Evolutionary conservation across 306 rosid genomes (phyloP).

Genomic region (Corylus heterophylla): DNA sequence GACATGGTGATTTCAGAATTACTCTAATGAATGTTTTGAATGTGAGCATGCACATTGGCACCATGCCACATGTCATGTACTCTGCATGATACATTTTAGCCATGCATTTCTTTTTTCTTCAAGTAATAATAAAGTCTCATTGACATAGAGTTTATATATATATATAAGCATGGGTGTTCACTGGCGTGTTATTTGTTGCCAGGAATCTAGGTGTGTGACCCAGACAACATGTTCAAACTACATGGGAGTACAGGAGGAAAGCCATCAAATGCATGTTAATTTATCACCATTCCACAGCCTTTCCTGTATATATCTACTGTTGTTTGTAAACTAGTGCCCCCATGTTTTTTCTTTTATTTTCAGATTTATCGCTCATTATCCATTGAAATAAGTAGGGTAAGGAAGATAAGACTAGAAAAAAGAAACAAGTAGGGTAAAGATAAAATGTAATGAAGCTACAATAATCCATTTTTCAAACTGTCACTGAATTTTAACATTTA

Average conservation of each 20-base stretch:
- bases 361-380: constrained; percentile 18
- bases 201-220: constrained; percentile 21
- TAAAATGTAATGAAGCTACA: constrained; percentile 31
- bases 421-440: constrained; percentile 12
- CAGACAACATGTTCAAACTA: not conserved
- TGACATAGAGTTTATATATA: not conserved
- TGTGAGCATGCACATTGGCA: constrained; percentile 17
- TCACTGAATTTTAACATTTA: constrained; percentile 16
- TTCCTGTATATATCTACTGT: constrained; percentile 35
- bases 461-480: constrained; percentile 33
- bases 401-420: constrained; percentile 8
- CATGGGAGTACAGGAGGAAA: not conserved
- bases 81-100: constrained; percentile 22
- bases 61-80: constrained; percentile 11
- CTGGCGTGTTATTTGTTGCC: not conserved
- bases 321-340: not conserved
- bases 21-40: constrained; percentile 15
- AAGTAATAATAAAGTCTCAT: constrained; percentile 14
- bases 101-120: constrained; percentile 9
- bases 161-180: not conserved
- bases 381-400: constrained; percentile 25
- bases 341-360: not conserved
- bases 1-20: constrained; percentile 23
- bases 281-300: constrained; percentile 13
- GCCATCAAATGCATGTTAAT: not conserved